Base-by-base conservation (phyloP, 495 filamentous ascomycete species). In the Neurospora africana region DNA sequence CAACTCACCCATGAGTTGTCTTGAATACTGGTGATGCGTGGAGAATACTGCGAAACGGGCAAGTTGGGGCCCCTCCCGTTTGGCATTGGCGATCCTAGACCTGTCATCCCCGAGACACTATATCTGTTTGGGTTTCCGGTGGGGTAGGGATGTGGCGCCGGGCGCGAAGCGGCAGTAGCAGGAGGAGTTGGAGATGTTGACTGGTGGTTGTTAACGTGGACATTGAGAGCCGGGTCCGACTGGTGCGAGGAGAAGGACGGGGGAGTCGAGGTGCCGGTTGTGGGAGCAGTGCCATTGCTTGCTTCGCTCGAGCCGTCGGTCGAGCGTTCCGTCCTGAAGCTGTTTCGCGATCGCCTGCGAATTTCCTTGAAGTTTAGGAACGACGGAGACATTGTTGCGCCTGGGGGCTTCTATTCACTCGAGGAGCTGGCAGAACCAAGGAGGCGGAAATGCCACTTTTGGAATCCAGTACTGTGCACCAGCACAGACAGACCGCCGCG, bases 1-100 rank as follows among this genome's bases (percentile, higher is more conserved):
- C 71, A 72, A 74, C 86, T 73, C 85, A 97, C 93, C 92, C 92
- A 95, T 38, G 91, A 88, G 75, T 90, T 91, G 67, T 97, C 93
- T 23, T 88, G 84, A 27, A 97, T 83, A 33, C 92, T 95, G 15
- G 89, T 79, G 23, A 97, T 86, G 70, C 88, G 86, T 15, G 93
- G 94, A 33, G 92, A 91, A 80, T 91, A 94, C 68, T 90, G 89
- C 23, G 93, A 96, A 11, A 88, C 86, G 3, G 87, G 87, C 69
- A 86, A 81, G 69, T 84, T 83, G 68, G 88, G 83, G 40, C 83
- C 82, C 79, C 81, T 69, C 78, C 82, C 84, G 40, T 85, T 83
- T 76, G 87, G 86, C 69, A 86, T 78, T 30, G 91, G 89, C 3
- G 88, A 83, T 40, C 86, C 86, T 33, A 86, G 77, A 23, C 83